phyloP scores from a whole-genome alignment of 495 filamentous ascomycete species.

The Aspergillus ellipticus region DNA sequence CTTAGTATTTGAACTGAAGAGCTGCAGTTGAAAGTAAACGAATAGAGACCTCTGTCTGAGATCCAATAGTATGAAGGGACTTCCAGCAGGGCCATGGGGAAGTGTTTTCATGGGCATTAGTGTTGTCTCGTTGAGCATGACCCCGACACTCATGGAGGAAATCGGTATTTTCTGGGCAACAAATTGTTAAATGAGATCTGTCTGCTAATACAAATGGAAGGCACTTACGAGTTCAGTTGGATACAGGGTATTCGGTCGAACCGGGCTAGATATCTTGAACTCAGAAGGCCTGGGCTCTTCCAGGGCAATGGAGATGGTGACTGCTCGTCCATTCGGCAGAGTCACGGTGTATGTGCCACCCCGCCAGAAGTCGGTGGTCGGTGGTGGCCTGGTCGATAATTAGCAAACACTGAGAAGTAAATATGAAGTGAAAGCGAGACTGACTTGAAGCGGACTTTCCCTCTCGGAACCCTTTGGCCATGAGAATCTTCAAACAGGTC shows the following conservation, averaged over 20 bases:
- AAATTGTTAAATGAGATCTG: background rate
- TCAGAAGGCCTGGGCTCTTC: conserved; percentile 15
- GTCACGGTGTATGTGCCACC: conserved; percentile 22
- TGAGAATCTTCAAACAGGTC: conserved; percentile 40
- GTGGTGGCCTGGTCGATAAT: conserved; percentile 36
- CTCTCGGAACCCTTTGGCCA: conserved; percentile 24
- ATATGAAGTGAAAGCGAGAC: conserved; percentile 5
- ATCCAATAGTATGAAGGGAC: conserved; percentile 22
- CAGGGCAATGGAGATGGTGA: conserved; percentile 15
- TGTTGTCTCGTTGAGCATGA: conserved; percentile 23
- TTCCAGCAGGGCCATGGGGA: conserved; percentile 1
- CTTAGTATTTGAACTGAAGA: conserved; percentile 7
- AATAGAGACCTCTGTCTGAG: conserved; percentile 24
- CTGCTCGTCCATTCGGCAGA: conserved; percentile 14
- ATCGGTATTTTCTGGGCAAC: conserved; percentile 22
- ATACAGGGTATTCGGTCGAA: conserved; percentile 21
- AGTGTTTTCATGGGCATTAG: conserved; percentile 31
- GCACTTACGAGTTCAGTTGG: conserved; percentile 32
- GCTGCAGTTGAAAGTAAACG: conserved; percentile 26
- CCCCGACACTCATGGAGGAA: conserved; percentile 30
- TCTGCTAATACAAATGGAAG: background rate
- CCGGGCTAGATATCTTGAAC: conserved; percentile 25
- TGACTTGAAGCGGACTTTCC: conserved; percentile 44
- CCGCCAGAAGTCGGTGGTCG: conserved; percentile 38
- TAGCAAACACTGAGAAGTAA: conserved; percentile 1